Percentiles rank a stretch among this genome's conserved stretches.
phyloP scores from a whole-genome alignment of 2,329 filamentous ascomycete genomes.

The Spiromastix sp. region DNA sequence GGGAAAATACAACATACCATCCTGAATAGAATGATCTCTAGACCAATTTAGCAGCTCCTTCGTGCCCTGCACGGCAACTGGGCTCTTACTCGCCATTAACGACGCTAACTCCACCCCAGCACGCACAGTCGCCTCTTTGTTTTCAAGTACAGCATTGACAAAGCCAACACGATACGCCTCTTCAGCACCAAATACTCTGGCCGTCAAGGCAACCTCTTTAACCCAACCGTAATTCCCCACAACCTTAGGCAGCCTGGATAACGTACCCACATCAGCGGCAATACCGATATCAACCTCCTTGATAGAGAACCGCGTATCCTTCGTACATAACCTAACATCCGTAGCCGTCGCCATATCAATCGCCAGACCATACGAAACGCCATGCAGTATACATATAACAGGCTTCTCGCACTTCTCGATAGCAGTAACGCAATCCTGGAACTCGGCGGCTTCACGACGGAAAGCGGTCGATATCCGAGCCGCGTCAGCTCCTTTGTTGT shows the following conservation, averaged over 20 bases:
- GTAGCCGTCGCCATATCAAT: constrained; percentile 49
- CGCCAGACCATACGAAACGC: constrained; percentile 64
- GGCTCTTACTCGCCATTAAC: constrained; percentile 68
- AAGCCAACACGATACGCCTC: constrained; percentile 36
- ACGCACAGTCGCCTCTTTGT: constrained; percentile 52
- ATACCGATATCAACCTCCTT: constrained; percentile 42
- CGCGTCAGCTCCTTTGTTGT: constrained; percentile 37
- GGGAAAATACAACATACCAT: constrained; percentile 46
- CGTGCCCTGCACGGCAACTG: constrained; percentile 75
- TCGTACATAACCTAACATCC: constrained; percentile 33
- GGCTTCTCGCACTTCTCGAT: constrained; percentile 87
- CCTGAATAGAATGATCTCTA: constrained; percentile 64
- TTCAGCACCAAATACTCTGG: constrained; percentile 32
- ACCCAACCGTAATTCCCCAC: constrained; percentile 37
- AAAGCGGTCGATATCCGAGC: constrained; percentile 54
- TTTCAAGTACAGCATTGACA: constrained; percentile 30
- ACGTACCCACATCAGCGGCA: constrained; percentile 38
- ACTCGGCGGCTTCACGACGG: constrained; percentile 61
- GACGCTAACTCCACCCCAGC: constrained; percentile 54
- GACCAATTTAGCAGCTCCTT: constrained; percentile 80
- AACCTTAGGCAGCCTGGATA: constrained; percentile 37
- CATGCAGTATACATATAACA: constrained; percentile 73
- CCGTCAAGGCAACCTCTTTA: constrained; percentile 38
- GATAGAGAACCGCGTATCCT: constrained; percentile 29
- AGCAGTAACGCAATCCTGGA: constrained; percentile 66